These are phyloP conservation scores for Sarcodon aspratus DNA, from an alignment of 768 basidiomycete genomes.

Conservation along the genomic window DNA sequence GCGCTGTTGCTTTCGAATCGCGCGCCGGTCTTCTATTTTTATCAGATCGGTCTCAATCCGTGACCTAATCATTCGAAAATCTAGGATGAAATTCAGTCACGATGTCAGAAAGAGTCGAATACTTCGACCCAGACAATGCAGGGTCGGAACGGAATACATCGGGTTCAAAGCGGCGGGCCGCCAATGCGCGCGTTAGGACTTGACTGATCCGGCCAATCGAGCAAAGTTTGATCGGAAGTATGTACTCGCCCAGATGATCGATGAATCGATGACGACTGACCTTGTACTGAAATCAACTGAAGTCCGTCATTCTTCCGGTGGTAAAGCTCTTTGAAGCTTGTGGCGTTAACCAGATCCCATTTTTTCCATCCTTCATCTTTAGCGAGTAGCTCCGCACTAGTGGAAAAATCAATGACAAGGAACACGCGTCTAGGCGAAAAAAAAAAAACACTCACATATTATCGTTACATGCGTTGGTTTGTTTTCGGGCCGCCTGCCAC, in stretches of 20 bases:
- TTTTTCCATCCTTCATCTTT: slow-evolving; percentile 29
- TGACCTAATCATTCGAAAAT: slow-evolving; percentile 13
- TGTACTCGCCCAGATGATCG: no score
- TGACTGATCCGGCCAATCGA: no score
- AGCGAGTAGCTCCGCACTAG: slow-evolving; percentile 26
- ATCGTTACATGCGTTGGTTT: not conserved
- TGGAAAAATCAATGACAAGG: not conserved
- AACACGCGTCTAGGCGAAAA: not conserved
- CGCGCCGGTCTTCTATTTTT: slow-evolving; percentile 12
- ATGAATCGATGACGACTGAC: slow-evolving; percentile 16
- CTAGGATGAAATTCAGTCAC: slow-evolving; percentile 11
- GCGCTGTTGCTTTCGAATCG: slow-evolving; percentile 17
- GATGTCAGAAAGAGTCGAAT: not conserved
- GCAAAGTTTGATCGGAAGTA: no score
- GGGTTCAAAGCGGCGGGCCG: no score
- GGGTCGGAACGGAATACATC: no score
- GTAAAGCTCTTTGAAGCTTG: slow-evolving; percentile 27
- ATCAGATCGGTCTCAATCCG: slow-evolving; percentile 20
- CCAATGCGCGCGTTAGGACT: no score
- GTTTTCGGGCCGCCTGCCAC: not conserved
- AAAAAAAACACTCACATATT: slow-evolving; percentile 5
- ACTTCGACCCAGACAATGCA: not conserved
- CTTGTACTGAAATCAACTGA: slow-evolving; percentile 24
- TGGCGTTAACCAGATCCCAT: slow-evolving; percentile 27
- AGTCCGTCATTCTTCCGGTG: slow-evolving; percentile 24